A percentile compares a stretch with the other conserved stretches of the same genome.
These are phyloP conservation scores for Kwoniella newhampshirensis DNA, from an alignment of 768 basidiomycete genomes.

Conservation along the genomic window DNA sequence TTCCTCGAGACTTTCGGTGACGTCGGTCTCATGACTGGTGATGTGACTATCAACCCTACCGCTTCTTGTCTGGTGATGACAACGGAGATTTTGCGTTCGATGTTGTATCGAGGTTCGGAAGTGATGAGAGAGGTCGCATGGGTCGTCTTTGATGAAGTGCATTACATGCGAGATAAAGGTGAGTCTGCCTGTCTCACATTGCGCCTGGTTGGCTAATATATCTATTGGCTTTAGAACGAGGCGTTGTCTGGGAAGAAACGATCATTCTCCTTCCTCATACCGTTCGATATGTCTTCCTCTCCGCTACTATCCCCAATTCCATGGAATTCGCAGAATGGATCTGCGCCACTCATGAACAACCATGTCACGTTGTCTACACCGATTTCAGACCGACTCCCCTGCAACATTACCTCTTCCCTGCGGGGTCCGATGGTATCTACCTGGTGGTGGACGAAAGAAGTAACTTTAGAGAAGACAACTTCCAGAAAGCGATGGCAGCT, in stretches of 20 bases:
- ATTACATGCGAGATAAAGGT: constrained; percentile 97
- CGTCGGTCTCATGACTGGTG: constrained; percentile 98
- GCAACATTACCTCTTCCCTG: constrained; percentile 96
- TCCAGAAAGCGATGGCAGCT: constrained; percentile 95
- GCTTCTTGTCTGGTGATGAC: constrained; percentile 99
- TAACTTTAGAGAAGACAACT: constrained; percentile 95
- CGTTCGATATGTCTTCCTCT: constrained; percentile 96
- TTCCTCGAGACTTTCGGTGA: constrained; percentile 96
- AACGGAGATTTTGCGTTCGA: constrained; percentile 98
- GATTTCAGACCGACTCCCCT: constrained; percentile 97
- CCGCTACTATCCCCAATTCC: constrained; percentile 97
- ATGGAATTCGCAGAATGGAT: constrained; percentile 99
- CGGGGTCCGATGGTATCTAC: constrained; percentile 94
- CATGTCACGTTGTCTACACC: constrained; percentile 98
- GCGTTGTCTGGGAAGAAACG: constrained; percentile 89
- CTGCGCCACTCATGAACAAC: constrained; percentile 92
- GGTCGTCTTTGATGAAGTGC: constrained; percentile 99
- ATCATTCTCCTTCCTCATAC: constrained; percentile 95
- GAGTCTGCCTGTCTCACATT: not conserved
- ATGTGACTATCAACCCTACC: constrained; percentile 96
- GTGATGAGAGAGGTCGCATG: constrained; percentile 99
- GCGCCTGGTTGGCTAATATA: not conserved
- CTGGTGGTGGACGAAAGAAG: constrained; percentile 98
- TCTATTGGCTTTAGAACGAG: constrained; percentile 65
- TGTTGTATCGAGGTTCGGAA: constrained; percentile 98